phyloP scores from a whole-genome alignment of 225 moss, liverwort and hornwort species.

The Ulota crispa region DNA sequence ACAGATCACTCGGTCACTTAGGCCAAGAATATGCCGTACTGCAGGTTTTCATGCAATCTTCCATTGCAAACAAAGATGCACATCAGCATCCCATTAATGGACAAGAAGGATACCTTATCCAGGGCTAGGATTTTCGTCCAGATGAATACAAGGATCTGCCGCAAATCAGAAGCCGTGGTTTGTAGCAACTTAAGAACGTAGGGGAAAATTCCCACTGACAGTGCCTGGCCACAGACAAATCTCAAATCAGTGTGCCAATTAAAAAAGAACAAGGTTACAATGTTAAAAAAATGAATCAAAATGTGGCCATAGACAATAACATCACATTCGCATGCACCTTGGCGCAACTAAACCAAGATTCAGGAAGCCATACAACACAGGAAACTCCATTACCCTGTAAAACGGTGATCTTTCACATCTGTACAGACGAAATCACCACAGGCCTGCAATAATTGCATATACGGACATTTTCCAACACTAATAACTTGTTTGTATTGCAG shows the following conservation, averaged over 20 bases:
- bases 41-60: neutral
- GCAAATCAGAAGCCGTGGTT: slow-evolving; percentile 89
- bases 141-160: slow-evolving; percentile 97
- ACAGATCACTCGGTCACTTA: neutral
- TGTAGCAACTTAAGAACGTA: slow-evolving; percentile 93
- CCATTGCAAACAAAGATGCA: neutral
- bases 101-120: slow-evolving; percentile 69
- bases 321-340: neutral
- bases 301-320: slow-evolving; percentile 4
- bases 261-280: neutral
- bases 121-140: slow-evolving; percentile 98
- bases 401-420: slow-evolving; percentile 7
- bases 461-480: slow-evolving; percentile 12
- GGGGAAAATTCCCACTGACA: slow-evolving; percentile 96
- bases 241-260: slow-evolving; percentile 10
- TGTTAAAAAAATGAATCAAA: neutral
- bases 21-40: neutral
- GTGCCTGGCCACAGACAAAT: slow-evolving; percentile 58
- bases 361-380: neutral
- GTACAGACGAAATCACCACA: neutral
- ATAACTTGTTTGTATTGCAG: neutral
- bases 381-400: slow-evolving; percentile 8
- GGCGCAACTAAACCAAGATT: neutral
- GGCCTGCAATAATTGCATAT: neutral
- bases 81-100: neutral